These are phyloP conservation scores for Pseudocercospora vitis DNA, from an alignment of 2,329 filamentous ascomycete species.

Conservation along the genomic window DNA sequence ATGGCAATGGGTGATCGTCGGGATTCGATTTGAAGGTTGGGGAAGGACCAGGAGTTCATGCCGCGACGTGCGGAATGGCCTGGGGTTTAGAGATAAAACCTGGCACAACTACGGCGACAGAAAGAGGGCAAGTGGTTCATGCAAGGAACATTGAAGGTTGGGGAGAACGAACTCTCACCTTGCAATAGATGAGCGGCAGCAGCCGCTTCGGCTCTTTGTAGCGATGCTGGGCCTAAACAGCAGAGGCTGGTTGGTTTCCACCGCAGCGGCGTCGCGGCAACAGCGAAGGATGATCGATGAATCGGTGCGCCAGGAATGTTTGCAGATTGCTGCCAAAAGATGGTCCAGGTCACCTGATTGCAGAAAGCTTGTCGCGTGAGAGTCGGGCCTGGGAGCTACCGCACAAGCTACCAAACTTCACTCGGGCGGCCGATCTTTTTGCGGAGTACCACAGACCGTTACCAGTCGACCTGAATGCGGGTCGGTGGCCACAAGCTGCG, in stretches of 20 bases:
- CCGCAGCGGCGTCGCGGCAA: slow-evolving; percentile 25
- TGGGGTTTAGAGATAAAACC: slow-evolving; percentile 25
- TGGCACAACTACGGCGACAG: slow-evolving; percentile 21
- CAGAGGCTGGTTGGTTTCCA: slow-evolving; percentile 27
- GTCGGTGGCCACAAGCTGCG: slow-evolving; percentile 28
- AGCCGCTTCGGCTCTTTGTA: slow-evolving; percentile 24
- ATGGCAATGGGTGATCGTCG: slow-evolving; percentile 18
- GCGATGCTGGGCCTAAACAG: slow-evolving; percentile 24
- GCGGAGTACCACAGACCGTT: slow-evolving; percentile 27
- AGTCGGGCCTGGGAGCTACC: slow-evolving; percentile 20
- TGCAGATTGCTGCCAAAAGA: slow-evolving; percentile 17
- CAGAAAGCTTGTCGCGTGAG: slow-evolving; percentile 25
- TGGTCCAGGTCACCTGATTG: slow-evolving; percentile 24
- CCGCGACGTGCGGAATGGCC: slow-evolving; percentile 27
- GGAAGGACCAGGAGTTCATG: slow-evolving; percentile 24
- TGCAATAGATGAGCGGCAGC: slow-evolving; percentile 23
- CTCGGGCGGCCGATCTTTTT: slow-evolving; percentile 24
- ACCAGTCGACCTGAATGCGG: slow-evolving; percentile 29
- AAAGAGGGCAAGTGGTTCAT: slow-evolving; percentile 26
- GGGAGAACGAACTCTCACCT: slow-evolving; percentile 30
- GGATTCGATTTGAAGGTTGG: slow-evolving; percentile 22
- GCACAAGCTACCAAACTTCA: slow-evolving; percentile 25
- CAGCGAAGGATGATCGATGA: slow-evolving; percentile 24
- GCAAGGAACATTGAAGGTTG: slow-evolving; percentile 24
- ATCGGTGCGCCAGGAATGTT: slow-evolving; percentile 22